Percentiles rank a stretch among this genome's conserved stretches.
These are phyloP conservation scores for Glaciozyma martinii DNA, from an alignment of 768 basidiomycete species.

Conservation along the genomic window DNA sequence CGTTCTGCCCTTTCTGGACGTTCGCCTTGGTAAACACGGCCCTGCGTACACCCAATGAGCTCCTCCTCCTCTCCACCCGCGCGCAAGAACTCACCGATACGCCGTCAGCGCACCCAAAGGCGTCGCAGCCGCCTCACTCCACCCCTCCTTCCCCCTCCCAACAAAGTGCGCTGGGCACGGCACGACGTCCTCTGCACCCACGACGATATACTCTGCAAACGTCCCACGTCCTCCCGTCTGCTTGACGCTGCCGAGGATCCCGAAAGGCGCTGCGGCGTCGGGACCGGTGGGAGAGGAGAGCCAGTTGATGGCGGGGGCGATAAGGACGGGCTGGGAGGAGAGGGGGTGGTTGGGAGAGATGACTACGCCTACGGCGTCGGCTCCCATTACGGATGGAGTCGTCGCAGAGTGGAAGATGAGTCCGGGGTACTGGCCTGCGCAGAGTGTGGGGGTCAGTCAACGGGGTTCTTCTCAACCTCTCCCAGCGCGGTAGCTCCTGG, in stretches of 20 bases:
- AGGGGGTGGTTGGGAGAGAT: slow-evolving; percentile 26
- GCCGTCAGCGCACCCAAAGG: slow-evolving; percentile 70
- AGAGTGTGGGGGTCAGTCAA: too few species aligned
- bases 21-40: slow-evolving; percentile 58
- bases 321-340: slow-evolving; percentile 22
- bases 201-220: slow-evolving; percentile 65
- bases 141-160: slow-evolving; percentile 45
- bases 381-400: slow-evolving; percentile 28
- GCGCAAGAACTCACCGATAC: slow-evolving; percentile 54
- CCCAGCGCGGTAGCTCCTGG: too few species aligned
- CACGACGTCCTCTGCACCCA: slow-evolving; percentile 57
- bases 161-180: slow-evolving; percentile 57
- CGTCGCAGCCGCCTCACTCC: slow-evolving; percentile 54
- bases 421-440: slow-evolving; percentile 30
- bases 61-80: neutral
- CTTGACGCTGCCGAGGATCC: slow-evolving; percentile 55
- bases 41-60: slow-evolving; percentile 40
- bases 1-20: slow-evolving; percentile 56
- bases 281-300: slow-evolving; percentile 20
- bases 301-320: slow-evolving; percentile 28
- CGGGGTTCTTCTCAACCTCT: too few species aligned
- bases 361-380: slow-evolving; percentile 33
- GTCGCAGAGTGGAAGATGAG: slow-evolving; percentile 15
- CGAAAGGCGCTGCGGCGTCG: slow-evolving; percentile 45
- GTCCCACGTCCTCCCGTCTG: slow-evolving; percentile 51